These are phyloP conservation scores for Leishmania amazonensis DNA, from an alignment of 208 protist species.

Conservation along the genomic window DNA sequence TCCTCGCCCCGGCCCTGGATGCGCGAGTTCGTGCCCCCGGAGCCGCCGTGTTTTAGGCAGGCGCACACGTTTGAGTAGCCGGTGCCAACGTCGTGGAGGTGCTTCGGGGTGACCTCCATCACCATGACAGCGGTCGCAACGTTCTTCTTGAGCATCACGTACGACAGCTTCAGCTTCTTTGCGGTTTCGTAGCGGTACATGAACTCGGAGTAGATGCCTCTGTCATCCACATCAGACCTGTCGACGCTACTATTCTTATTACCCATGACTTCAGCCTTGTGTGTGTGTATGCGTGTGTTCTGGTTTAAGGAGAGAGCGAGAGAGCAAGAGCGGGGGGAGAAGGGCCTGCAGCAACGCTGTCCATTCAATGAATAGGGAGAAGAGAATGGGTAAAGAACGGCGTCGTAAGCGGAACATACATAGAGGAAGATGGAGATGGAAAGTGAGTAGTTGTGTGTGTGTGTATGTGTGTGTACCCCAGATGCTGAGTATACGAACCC, in stretches of 20 bases:
- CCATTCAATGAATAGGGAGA: not conserved
- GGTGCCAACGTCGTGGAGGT: conserved; percentile 19
- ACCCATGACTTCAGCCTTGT: conserved; percentile 13
- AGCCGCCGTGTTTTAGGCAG: conserved; percentile 29
- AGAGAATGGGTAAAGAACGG: not conserved
- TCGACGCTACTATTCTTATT: conserved; percentile 5
- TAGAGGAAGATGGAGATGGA: not conserved
- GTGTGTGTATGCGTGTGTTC: not conserved
- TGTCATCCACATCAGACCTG: conserved; percentile 3
- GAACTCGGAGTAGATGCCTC: conserved; percentile 23
- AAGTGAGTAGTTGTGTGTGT: not conserved
- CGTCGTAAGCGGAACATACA: not conserved
- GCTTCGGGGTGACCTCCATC: conserved; percentile 23
- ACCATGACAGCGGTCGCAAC: not conserved
- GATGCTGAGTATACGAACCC: not conserved
- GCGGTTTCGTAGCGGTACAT: conserved; percentile 26
- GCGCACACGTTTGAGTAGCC: conserved; percentile 27
- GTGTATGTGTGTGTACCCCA: not conserved
- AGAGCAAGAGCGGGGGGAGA: not conserved
- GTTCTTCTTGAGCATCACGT: conserved; percentile 14
- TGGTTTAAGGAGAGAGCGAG: not conserved
- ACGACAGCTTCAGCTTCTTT: conserved; percentile 37
- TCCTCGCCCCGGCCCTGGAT: not conserved
- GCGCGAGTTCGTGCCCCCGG: conserved; percentile 6
- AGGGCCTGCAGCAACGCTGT: not conserved